Evolutionary conservation across 257 asterid species (phyloP).

Genomic region (Penstemon davidsonii): DNA sequence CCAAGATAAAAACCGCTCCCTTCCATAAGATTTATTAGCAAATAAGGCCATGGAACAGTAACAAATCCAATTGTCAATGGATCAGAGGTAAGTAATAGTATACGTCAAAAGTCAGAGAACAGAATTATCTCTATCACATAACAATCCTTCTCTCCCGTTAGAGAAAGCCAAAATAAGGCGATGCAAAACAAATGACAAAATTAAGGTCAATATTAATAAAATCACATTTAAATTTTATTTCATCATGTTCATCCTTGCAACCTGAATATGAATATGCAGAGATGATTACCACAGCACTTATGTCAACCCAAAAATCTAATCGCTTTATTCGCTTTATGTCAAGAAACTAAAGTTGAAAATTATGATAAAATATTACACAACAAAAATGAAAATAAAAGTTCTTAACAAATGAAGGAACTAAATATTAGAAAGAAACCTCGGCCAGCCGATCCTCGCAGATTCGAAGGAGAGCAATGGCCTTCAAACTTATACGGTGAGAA

Average conservation of each 20-base stretch:
- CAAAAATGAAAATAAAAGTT: conserved; percentile 3
- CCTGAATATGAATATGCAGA: conserved; percentile 19
- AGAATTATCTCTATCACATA: background rate
- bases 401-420: conserved; percentile 14
- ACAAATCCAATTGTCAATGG: background rate
- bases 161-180: background rate
- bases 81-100: background rate
- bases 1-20: background rate
- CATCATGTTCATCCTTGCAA: background rate
- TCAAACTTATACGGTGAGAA: conserved; percentile 91
- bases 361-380: conserved; percentile 8
- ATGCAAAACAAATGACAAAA: background rate
- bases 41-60: conserved; percentile 1
- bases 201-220: conserved; percentile 1
- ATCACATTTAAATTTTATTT: conserved; percentile 1
- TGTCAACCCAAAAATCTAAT: background rate
- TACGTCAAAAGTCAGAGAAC: background rate
- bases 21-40: background rate
- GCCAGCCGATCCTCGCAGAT: conserved; percentile 99
- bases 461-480: conserved; percentile 99
- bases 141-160: background rate
- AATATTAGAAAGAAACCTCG: conserved; percentile 59
- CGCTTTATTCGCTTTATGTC: background rate
- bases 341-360: conserved; percentile 26
- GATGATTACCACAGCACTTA: background rate